phyloP scores from a whole-genome alignment of 73 alveolate species.

The Stentor roeselii region DNA sequence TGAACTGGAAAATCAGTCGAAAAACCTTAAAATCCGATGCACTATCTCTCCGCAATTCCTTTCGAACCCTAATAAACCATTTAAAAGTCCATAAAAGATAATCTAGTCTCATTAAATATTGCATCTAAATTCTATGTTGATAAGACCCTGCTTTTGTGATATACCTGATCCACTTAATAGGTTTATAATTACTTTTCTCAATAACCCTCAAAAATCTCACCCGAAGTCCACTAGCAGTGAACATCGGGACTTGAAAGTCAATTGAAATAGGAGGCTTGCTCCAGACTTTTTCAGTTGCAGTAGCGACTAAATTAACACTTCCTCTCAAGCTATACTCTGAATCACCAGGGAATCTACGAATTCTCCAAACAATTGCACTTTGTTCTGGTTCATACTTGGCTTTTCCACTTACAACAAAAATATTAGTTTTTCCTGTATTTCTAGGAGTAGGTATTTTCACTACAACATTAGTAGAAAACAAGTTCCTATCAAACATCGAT shows the following conservation, averaged over 20 bases:
- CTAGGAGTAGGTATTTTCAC: constrained; percentile 92
- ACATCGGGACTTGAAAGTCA: constrained; percentile 95
- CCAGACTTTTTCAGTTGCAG: constrained; percentile 80
- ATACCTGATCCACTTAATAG: constrained; percentile 95
- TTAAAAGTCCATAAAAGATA: no score
- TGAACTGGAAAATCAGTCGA: no score
- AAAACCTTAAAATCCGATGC: no score
- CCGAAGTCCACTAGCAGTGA: constrained; percentile 95
- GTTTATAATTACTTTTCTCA: constrained; percentile 89
- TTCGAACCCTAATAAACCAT: no score
- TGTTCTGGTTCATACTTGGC: constrained; percentile 95
- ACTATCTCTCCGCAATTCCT: no score
- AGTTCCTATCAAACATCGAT: constrained; percentile 85
- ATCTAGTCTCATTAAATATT: no score
- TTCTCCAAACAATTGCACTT: constrained; percentile 89
- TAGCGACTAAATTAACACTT: constrained; percentile 26
- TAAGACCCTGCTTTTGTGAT: constrained; percentile 95
- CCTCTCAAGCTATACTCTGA: constrained; percentile 26
- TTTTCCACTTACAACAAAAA: constrained; percentile 89
- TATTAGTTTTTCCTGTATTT: constrained; percentile 78
- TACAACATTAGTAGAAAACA: constrained; percentile 85
- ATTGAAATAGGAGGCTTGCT: constrained; percentile 88
- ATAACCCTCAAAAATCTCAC: constrained; percentile 90
- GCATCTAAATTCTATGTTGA: constrained; percentile 75
- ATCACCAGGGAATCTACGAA: constrained; percentile 32